phyloP scores from a whole-genome alignment of 495 filamentous ascomycete species.

The Annulohypoxylon bovei region DNA sequence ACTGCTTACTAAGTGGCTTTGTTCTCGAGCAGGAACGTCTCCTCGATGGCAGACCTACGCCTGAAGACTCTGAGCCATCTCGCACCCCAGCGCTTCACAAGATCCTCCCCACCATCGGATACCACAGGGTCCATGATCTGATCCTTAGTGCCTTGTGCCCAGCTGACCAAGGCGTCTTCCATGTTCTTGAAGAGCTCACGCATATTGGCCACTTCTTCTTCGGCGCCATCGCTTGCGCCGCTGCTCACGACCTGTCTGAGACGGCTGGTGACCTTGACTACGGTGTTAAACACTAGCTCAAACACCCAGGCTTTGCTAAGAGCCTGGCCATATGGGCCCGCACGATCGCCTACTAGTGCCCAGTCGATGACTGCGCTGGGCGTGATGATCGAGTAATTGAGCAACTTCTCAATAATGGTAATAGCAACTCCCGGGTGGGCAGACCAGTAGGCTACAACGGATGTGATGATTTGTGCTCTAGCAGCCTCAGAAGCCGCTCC shows the following conservation, averaged over 20 bases:
- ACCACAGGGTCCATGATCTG: conserved; percentile 65
- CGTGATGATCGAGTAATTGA: conserved; percentile 95
- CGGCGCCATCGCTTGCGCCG: conserved; percentile 34
- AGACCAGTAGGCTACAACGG: conserved; percentile 92
- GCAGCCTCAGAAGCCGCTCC: conserved; percentile 76
- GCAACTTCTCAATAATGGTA: conserved; percentile 93
- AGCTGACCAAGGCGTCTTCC: conserved; percentile 78
- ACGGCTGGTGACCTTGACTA: conserved; percentile 91
- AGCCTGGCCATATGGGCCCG: conserved; percentile 65
- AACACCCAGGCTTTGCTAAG: conserved; percentile 80
- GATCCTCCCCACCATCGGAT: conserved; percentile 63
- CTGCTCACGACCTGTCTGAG: conserved; percentile 80
- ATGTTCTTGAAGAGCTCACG: conserved; percentile 80
- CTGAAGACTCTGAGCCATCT: conserved; percentile 88
- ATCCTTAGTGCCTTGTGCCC: conserved; percentile 79
- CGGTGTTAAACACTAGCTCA: conserved; percentile 88
- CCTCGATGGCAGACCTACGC: conserved; percentile 84
- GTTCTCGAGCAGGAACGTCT: conserved; percentile 65
- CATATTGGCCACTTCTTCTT: conserved; percentile 66
- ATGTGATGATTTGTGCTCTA: conserved; percentile 85
- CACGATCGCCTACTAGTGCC: conserved; percentile 72
- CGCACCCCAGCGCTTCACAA: conserved; percentile 82
- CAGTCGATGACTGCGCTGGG: conserved; percentile 87
- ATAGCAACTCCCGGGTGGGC: conserved; percentile 93
- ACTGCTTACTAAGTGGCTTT: conserved; percentile 14